Evolutionary conservation across 2,329 filamentous ascomycete genomes (phyloP).

Genomic region (Penicillium sp.): DNA sequence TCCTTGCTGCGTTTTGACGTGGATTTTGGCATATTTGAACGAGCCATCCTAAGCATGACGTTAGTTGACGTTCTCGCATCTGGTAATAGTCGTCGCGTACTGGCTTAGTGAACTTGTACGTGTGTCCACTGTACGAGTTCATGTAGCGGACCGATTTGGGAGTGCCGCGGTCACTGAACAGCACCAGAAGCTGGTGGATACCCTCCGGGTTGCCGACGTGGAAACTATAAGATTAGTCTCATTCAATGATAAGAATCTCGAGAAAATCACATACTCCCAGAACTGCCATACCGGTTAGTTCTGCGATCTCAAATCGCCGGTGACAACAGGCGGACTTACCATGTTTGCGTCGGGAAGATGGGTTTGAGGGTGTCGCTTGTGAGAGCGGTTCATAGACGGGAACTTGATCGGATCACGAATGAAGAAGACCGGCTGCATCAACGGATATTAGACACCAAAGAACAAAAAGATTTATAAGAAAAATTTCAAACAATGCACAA

Average conservation of each 20-base stretch:
- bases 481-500: too few relatives aligned
- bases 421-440: conserved; percentile 62
- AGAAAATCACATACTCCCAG: conserved; percentile 26
- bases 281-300: conserved; percentile 17
- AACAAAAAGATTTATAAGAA: neutral
- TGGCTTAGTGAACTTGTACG: conserved; percentile 27
- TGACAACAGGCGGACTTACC: conserved; percentile 12
- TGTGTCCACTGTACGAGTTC: conserved; percentile 64
- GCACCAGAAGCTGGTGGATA: conserved; percentile 59
- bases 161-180: conserved; percentile 65
- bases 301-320: too few relatives aligned
- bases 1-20: conserved; percentile 35
- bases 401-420: conserved; percentile 67
- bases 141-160: conserved; percentile 60
- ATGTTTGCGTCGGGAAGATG: conserved; percentile 29
- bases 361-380: conserved; percentile 56
- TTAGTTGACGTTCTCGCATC: neutral
- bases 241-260: neutral
- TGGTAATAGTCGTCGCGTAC: neutral
- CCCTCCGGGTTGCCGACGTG: conserved; percentile 59
- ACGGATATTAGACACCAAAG: too few relatives aligned
- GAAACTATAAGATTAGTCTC: conserved; percentile 31
- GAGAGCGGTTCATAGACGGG: conserved; percentile 67
- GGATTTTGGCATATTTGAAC: conserved; percentile 62
- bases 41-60: conserved; percentile 48